These are phyloP conservation scores for Paraurostyla sp. DNA, from an alignment of 73 alveolate species.

Conservation along the genomic window DNA sequence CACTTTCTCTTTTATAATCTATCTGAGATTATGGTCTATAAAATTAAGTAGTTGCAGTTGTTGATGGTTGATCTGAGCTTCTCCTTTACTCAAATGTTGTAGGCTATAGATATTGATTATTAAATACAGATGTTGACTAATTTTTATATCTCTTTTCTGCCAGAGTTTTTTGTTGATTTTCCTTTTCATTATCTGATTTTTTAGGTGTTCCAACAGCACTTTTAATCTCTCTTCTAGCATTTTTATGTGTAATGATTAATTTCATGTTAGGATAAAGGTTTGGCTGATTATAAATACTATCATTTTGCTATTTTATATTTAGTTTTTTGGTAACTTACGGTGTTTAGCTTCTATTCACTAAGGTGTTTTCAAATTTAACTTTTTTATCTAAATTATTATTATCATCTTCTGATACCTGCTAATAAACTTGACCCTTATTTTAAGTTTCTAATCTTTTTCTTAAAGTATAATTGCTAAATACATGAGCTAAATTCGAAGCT, in stretches of 20 bases:
- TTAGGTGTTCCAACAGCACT: not conserved
- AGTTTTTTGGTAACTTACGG: not conserved
- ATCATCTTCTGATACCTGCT: not conserved
- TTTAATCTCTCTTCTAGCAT: not conserved
- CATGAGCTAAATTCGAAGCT: not conserved
- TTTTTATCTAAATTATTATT: not conserved
- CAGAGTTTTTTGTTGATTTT: not conserved
- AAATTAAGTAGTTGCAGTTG: too few species aligned
- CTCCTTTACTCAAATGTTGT: not conserved
- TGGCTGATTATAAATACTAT: not conserved
- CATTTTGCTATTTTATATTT: not conserved
- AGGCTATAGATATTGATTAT: not conserved
- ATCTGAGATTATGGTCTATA: not conserved
- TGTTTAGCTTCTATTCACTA: not conserved
- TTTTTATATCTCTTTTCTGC: not conserved
- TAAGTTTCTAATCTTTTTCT: not conserved
- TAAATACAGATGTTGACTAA: not conserved
- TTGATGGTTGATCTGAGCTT: too few species aligned
- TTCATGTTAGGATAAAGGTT: not conserved
- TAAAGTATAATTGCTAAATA: not conserved
- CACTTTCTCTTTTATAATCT: not conserved
- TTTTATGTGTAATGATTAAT: not conserved
- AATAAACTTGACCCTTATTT: not conserved
- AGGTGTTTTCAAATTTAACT: not conserved
- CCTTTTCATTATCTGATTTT: not conserved